phyloP scores from a whole-genome alignment of 2,329 filamentous ascomycete genomes.

The Neofusicoccum sp. region DNA sequence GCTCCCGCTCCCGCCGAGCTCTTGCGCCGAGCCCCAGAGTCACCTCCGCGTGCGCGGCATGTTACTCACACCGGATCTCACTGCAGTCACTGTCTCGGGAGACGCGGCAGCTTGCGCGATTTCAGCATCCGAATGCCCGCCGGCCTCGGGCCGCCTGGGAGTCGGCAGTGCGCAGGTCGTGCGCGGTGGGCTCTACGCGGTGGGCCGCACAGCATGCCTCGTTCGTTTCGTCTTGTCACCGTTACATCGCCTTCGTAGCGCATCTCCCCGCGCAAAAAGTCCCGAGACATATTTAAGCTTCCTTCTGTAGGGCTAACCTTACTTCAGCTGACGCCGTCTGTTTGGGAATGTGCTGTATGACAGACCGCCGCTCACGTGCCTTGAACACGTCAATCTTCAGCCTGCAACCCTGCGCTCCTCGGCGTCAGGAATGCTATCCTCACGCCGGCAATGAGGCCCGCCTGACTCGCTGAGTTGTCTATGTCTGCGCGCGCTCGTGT shows the following conservation, averaged over 20 bases:
- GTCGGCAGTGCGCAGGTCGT: no score
- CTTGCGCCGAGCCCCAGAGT: neutral
- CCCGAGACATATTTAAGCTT: neutral
- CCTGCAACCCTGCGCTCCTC: no score
- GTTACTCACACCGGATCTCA: neutral
- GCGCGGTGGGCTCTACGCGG: no score
- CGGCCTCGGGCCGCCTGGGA: neutral
- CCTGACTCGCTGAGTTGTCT: no score
- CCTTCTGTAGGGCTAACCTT: constrained; percentile 1
- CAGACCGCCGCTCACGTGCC: no score
- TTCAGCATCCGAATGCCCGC: neutral
- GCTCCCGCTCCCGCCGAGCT: neutral
- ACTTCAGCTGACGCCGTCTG: constrained; percentile 5
- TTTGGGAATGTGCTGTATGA: neutral
- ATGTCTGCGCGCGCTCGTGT: no score
- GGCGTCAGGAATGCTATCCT: no score
- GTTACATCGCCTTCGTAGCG: neutral
- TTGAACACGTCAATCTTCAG: no score
- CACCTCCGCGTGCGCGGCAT: neutral
- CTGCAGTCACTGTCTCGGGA: neutral
- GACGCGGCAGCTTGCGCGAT: neutral
- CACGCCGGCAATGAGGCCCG: no score
- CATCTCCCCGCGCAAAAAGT: neutral
- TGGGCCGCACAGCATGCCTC: no score
- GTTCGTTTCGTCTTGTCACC: neutral